Evolutionary conservation across 345 rosid species (phyloP), one percentile per base, ranked within the genome.

Genomic region (Sisymbrium irio): DNA sequence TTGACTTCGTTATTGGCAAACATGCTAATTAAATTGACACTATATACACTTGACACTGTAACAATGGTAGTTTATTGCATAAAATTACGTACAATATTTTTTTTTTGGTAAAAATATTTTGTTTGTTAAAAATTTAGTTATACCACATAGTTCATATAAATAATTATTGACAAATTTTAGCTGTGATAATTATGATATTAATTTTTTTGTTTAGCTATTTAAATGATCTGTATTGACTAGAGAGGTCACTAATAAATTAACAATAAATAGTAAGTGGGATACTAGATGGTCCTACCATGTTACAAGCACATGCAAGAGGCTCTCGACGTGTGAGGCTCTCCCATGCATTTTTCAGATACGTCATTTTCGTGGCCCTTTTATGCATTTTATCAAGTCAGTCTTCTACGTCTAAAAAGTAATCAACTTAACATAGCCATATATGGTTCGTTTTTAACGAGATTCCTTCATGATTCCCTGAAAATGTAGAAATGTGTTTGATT

Each of bases 221-320:
- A 65, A 64, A 73, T 54, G 22, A 35, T 7, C 18, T 55, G 49
- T 33, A 55, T 65, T 73, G 71, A 55, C 32, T 25, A 44, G 15
- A 27, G 54, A 64, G 28, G 11, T 61, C 66, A 36, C 50, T 46
- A 45, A 56, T 45, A 18, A 6, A 35, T 37, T 0, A 10, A 22
- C 14, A 10, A 33, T n/a, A 13, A n/a, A 30, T 44, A 45, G 32
- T n/a, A 74, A 25, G 60, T 32, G 36, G 62, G 70, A 13, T 14
- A 63, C 9, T 25, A 9, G 39, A 18, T 50, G 68, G 64, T 12
- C 79, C 79, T 75, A 68, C 58, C 79, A 75, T 75, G 79, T 75
- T 68, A 75, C 56, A 45, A 53, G 69, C 79, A 75, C 79, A 75
- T 68, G 64, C 47, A 53, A 67, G 67, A 50, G 42, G 49, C 22